phyloP scores from a whole-genome alignment of 2,329 filamentous ascomycete species.

The Lizonia empirigonia region DNA sequence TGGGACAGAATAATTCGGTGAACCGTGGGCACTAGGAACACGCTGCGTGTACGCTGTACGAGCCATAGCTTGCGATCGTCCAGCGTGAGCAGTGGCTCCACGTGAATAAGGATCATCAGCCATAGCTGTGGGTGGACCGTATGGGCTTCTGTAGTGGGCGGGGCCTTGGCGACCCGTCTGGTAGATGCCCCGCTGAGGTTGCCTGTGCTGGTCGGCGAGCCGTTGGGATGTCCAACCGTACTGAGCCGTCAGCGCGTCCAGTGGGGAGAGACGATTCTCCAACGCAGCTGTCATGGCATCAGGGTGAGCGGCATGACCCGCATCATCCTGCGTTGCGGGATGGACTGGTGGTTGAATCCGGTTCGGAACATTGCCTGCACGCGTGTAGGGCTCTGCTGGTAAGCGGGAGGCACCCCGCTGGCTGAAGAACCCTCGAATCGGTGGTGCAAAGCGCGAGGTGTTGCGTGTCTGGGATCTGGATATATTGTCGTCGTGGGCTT shows the following conservation, averaged over 20 bases:
- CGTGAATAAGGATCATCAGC: conserved; percentile 14
- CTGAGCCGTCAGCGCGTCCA: conserved; percentile 3
- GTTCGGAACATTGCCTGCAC: background rate
- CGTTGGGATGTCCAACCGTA: conserved; percentile 6
- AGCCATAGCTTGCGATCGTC: background rate
- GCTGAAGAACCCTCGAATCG: background rate
- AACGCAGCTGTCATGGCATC: conserved; percentile 1
- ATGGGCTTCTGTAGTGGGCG: background rate
- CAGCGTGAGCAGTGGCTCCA: conserved; percentile 5
- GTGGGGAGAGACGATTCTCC: conserved; percentile 2
- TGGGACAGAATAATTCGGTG: background rate
- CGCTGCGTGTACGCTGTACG: background rate
- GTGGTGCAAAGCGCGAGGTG: background rate
- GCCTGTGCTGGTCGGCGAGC: background rate
- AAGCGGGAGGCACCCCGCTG: conserved; percentile 20
- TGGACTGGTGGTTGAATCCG: background rate
- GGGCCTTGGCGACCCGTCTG: background rate
- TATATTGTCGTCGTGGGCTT: background rate
- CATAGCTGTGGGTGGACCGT: conserved; percentile 3
- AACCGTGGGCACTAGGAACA: background rate
- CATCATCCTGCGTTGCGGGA: background rate
- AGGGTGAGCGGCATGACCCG: background rate
- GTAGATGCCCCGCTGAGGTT: background rate
- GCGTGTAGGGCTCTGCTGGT: conserved; percentile 33
- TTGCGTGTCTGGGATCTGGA: conserved; percentile 8